Percentiles rank a stretch among this genome's conserved stretches.
phyloP scores from a whole-genome alignment of 1,139 yeast species.

The Arxiozyma bovina region DNA sequence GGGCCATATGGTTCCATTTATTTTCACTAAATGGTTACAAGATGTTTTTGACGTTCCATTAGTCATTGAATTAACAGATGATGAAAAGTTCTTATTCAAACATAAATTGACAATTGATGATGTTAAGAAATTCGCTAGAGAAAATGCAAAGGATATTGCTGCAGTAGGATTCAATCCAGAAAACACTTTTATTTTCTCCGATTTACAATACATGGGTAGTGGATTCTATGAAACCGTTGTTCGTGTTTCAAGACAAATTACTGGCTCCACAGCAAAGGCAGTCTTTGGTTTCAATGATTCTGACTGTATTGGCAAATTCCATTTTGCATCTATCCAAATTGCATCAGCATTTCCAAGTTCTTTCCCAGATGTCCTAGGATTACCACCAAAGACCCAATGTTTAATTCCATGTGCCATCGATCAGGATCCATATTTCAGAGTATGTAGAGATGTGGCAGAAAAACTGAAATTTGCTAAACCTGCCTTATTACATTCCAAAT shows the following conservation, averaged over 20 bases:
- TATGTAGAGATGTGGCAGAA: conserved; percentile 94
- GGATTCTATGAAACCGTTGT: conserved; percentile 92
- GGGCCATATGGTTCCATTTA: conserved; percentile 95
- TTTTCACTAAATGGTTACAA: conserved; percentile 96
- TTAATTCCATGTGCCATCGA: conserved; percentile 98
- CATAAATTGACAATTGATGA: conserved; percentile 82
- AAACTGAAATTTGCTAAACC: conserved; percentile 88
- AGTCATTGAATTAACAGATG: conserved; percentile 92
- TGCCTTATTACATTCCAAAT: conserved; percentile 83
- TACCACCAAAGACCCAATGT: conserved; percentile 83
- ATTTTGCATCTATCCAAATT: conserved; percentile 93
- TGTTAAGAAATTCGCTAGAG: conserved; percentile 66
- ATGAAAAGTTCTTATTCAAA: conserved; percentile 93
- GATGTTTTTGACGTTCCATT: conserved; percentile 97
- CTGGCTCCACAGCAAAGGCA: conserved; percentile 90
- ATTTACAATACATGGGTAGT: conserved; percentile 86
- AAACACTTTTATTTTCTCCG: conserved; percentile 91
- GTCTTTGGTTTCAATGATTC: conserved; percentile 97
- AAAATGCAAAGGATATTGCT: conserved; percentile 87
- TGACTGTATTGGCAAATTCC: conserved; percentile 89
- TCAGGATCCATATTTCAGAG: conserved; percentile 97
- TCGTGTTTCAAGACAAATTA: conserved; percentile 87
- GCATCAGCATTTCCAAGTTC: conserved; percentile 94
- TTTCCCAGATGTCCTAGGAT: conserved; percentile 85
- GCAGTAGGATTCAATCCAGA: conserved; percentile 92